phyloP scores from a whole-genome alignment of 2,329 filamentous ascomycete species.

The Aspergillus sp. region DNA sequence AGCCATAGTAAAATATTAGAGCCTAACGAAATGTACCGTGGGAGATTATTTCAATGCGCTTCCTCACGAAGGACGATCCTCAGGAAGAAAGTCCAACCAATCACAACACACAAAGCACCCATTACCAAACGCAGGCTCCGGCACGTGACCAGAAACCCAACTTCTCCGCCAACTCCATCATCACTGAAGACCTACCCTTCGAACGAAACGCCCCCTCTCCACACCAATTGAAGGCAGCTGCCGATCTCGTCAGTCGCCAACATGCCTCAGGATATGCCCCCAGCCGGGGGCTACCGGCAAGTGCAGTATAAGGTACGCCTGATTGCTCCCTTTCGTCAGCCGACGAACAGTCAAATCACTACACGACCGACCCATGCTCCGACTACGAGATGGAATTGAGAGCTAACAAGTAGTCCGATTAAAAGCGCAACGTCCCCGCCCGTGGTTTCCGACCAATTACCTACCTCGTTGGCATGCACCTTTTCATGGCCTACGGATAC shows the following conservation, averaged over 20 bases:
- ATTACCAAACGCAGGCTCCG: slow-evolving; percentile 26
- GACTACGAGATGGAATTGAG: slow-evolving; percentile 5
- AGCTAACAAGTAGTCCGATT: slow-evolving; percentile 11
- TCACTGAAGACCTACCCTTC: slow-evolving; percentile 5
- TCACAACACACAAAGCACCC: slow-evolving; percentile 24
- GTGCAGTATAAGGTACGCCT: slow-evolving; percentile 89
- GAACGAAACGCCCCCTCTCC: slow-evolving; percentile 19
- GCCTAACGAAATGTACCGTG: neutral
- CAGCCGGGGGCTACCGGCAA: slow-evolving; percentile 87
- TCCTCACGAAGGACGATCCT: neutral
- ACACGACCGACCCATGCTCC: neutral
- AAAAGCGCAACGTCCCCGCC: slow-evolving; percentile 83
- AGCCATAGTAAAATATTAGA: neutral
- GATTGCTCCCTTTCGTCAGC: neutral
- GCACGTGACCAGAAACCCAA: slow-evolving; percentile 31
- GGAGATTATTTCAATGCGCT: neutral
- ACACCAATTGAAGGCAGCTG: slow-evolving; percentile 23
- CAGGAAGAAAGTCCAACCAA: slow-evolving; percentile 22
- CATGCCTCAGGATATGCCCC: slow-evolving; percentile 99
- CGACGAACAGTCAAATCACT: neutral
- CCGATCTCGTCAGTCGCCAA: slow-evolving; percentile 32
- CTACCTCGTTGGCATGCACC: slow-evolving; percentile 73
- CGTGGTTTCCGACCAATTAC: slow-evolving; percentile 83
- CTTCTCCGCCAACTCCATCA: slow-evolving; percentile 28
- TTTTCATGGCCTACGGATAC: slow-evolving; percentile 86